Base-by-base conservation (phyloP, 1,139 yeast species). In the Diutina siamensis region DNA sequence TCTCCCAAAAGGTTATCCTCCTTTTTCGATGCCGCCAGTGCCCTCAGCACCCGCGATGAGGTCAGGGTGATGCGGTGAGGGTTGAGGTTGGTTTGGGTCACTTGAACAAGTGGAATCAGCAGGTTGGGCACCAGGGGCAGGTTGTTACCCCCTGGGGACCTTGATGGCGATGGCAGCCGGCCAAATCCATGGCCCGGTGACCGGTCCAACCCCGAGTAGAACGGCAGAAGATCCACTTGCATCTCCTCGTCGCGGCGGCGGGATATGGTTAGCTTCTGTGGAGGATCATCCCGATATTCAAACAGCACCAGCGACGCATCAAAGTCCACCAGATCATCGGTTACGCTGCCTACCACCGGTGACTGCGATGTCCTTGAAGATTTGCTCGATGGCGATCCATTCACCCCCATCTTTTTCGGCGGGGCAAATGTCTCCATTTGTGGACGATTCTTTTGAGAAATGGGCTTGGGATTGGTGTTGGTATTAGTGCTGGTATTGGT, bases 1-100 rank as follows among this genome's bases (percentile, higher is more conserved):
- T 82, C 89, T 12, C 92, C 89, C 22, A 32, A 15, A 5, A 65
- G 53, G 41, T 71, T 52, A 40, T 55, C 52, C 10, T 49, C 53
- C 22, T 44, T 49, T 12, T 45, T 41, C 25, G 45, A 36, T 18
- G 25, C 31, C 20, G 17, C 5, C 42, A 38, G 42, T 1, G 28
- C 40, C 18, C 18, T 36, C 40, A 36, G 40, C 40, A 36, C 28
- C 31, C 27, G 28, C 27, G 21, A 25, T 12, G 19, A 9, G 13
- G 32, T 35, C 18, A 22, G 22, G 3, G 40, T 35, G 8, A 35
- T 15, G 28, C 40, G 40, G 15, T 31, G 34, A 13, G 34, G 34
- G 15, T 31, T 31, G 10, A 7, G 5, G 10, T 25, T 25, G 28
- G 10, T 10, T 4, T 9, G 15, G 15, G 15, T 31, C 15, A 31